These are phyloP conservation scores for Magnusiomyces sp. DNA, from an alignment of 1,139 yeast genomes.

Conservation along the genomic window DNA sequence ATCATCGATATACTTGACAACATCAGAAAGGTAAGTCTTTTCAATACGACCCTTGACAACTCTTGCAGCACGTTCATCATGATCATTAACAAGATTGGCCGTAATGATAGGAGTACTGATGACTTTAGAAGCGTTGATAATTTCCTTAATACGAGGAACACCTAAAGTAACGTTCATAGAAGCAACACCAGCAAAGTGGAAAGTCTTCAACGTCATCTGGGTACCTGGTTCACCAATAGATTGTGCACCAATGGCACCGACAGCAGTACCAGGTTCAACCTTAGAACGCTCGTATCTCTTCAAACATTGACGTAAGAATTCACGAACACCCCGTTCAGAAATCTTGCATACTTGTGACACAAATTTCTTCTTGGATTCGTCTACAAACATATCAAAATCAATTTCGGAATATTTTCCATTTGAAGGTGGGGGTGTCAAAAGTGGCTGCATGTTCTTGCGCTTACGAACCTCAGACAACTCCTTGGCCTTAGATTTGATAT, in stretches of 20 bases:
- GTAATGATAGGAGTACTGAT: conserved; percentile 96
- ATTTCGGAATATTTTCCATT: conserved; percentile 31
- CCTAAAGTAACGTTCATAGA: conserved; percentile 98
- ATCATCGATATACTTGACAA: conserved; percentile 85
- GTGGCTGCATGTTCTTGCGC: conserved; percentile 41
- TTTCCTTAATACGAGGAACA: conserved; percentile 98
- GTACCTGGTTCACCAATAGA: conserved; percentile 99
- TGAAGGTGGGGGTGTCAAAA: conserved; percentile 37
- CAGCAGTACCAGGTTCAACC: conserved; percentile 99
- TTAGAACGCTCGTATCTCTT: conserved; percentile 79
- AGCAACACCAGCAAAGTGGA: conserved; percentile 99
- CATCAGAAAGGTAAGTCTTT: conserved; percentile 79
- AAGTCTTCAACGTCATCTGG: conserved; percentile 96
- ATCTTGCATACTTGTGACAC: conserved; percentile 71
- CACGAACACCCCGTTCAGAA: conserved; percentile 49
- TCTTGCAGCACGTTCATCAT: conserved; percentile 95
- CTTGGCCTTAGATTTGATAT: conserved; percentile 48
- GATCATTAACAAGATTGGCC: conserved; percentile 84
- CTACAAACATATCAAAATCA: conserved; percentile 41
- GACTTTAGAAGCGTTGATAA: conserved; percentile 90
- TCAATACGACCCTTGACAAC: conserved; percentile 97
- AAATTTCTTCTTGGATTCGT: conserved; percentile 36
- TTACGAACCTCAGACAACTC: conserved; percentile 51
- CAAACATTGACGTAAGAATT: conserved; percentile 69
- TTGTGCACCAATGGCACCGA: conserved; percentile 98